Conservation (phyloP, 1,284 basidiomycete genomes). For the Ceratobasidium sp. region DNA sequence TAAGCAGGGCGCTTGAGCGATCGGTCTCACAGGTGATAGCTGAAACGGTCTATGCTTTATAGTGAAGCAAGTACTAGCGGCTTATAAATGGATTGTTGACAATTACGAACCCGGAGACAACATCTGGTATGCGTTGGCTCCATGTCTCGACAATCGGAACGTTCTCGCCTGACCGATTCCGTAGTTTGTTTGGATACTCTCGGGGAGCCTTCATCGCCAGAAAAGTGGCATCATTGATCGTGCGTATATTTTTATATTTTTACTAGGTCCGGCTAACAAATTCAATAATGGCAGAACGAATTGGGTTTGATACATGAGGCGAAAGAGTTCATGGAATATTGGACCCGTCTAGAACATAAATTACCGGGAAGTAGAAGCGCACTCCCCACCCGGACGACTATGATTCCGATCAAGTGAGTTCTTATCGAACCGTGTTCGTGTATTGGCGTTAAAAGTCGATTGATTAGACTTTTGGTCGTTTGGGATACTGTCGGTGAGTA, state of each 20-base stretch:
- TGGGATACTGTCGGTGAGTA: constrained; percentile 38
- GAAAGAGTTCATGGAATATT: constrained; percentile 19
- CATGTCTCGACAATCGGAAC: neutral
- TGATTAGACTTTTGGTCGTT: constrained; percentile 8
- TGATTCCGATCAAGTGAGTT: constrained; percentile 23
- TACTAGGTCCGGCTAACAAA: too few relatives aligned
- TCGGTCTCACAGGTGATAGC: too few relatives aligned
- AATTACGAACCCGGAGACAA: constrained; percentile 19
- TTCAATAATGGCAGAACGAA: too few relatives aligned
- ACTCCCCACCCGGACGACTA: neutral
- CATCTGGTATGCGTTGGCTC: constrained; percentile 6
- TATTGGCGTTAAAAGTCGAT: neutral
- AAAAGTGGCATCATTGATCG: constrained; percentile 46
- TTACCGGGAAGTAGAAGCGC: neutral
- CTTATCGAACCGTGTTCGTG: neutral
- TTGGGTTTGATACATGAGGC: neutral
- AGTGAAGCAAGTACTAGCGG: constrained; percentile 27
- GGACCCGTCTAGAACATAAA: constrained; percentile 11
- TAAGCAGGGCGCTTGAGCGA: neutral
- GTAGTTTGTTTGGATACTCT: constrained; percentile 36
- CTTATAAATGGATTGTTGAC: constrained; percentile 18
- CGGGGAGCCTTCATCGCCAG: constrained; percentile 45
- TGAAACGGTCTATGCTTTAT: neutral
- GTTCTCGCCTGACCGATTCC: neutral
- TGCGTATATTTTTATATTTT: neutral